Base-by-base conservation (phyloP, 2,329 filamentous ascomycete genomes). In the Aspergillus fischeri region DNA sequence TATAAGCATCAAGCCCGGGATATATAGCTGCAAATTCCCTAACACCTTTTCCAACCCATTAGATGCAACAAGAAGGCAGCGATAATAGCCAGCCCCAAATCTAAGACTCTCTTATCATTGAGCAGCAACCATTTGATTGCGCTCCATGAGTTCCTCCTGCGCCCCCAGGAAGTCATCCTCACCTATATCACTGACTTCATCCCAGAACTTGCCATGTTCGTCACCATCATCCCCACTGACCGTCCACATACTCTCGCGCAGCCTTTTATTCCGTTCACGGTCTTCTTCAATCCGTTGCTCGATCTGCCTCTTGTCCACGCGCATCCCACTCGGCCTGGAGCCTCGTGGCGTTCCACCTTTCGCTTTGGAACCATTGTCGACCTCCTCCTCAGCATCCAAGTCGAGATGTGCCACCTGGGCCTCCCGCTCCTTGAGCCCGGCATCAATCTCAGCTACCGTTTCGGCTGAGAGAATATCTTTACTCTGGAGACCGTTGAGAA, bases 201-300 rank as follows among this genome's bases (percentile, higher is more conserved):
- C 91, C 88, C 90, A 95, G 63, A 95, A 76, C 75, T 86, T 90
- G 61, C 87, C 84, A 76, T 91, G 87, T 75, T 97, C 93, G 7
- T 87, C 83, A 27, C 83, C 80, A 8, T 81, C 78, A 32, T 84
- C 82, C 8, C 83, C 81, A 29, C 85, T 85, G 2, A 96, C 86
- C 0, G 92, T 91, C 94, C 95, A 99, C 61, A 96, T 95, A 66
- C 87, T 92, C 77, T 99, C 94, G 24, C 94, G 80, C 67, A 93
- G 79, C 47, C 93, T 81, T 80, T 99, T 99, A 74, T 99, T 95
- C 47, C 94, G 81, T 74, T 99, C 94, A 3, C 94, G 82, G 74
- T 99, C 94, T 75, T 99, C 95, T 67, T 99, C 95, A 61, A 99
- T 96, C 44, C 94, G 83, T 78, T 97, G 92, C 76, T 97, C 92